Evolutionary conservation across 1,139 yeast species (phyloP), one percentile per base, ranked within the genome.

Genomic region (Torulaspora globosa): DNA sequence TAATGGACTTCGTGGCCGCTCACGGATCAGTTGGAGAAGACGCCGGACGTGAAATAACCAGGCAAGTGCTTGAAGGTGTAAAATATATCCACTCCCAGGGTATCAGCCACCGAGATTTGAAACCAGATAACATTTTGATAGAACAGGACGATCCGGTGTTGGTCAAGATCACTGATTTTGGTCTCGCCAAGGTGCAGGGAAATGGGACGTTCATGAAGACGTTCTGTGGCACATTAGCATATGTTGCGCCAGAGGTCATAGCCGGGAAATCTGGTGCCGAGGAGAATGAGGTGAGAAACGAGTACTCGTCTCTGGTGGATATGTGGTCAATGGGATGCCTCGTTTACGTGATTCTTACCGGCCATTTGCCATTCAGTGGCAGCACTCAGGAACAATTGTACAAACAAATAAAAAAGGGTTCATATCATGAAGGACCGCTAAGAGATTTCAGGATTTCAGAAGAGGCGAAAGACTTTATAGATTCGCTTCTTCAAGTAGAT

Each of bases 241-340:
- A 88, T 56, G 84, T 88, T 40, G 97, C 98, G 0, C 98, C 98
- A 0, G 98, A 92, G 66, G 89, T 92, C 5, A 79, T 92, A 39
- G 79, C 84, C 3, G 92, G 92, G 1, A 81, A 82, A 58, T 74
- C 45, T 59, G 66, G 49, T 66, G 41, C 45, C 35, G 65, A 58
- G 19, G 60, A 55, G 27, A 49, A 45, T 32, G 59, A 52, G 27
- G 56, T 58, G 23, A 46, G 56, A 37, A 68, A 67, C 63, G 74
- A 83, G 46, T 92, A 92, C 60, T 87, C 96, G 4, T 82, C 85
- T 36, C 74, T 86, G 49, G 97, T 90, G 5, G 98, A 92, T 65
- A 86, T 92, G 73, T 92, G 98, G 98, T 87, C 97, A 3, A 73
- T 88, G 49, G 96, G 97, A 0, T 92, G 98, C 65, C 70, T 92